phyloP scores from a whole-genome alignment of 441 rosid genomes.

The Cnidoscolus chayamansa region DNA sequence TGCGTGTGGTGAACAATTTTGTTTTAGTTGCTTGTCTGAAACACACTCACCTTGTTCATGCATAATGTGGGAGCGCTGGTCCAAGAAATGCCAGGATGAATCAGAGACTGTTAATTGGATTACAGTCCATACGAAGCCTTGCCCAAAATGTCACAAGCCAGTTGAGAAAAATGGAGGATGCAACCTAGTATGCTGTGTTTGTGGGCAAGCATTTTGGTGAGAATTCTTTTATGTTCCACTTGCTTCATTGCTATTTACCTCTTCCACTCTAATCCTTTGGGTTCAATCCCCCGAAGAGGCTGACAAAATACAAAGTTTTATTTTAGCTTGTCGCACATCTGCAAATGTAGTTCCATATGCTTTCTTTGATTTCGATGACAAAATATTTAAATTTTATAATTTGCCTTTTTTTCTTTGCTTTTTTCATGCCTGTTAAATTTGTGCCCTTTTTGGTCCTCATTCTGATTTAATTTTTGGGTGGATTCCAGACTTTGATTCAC shows the following conservation, averaged over 20 bases:
- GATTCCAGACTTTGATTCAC: not conserved
- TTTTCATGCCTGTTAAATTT: not conserved
- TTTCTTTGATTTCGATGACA: not conserved
- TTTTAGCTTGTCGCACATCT: not conserved
- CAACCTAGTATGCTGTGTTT: slow-evolving; percentile 64
- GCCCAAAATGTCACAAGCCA: slow-evolving; percentile 65
- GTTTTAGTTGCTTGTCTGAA: slow-evolving; percentile 64
- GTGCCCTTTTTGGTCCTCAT: not conserved
- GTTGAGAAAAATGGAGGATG: slow-evolving; percentile 86
- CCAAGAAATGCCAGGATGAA: slow-evolving; percentile 68
- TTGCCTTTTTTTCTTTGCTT: not conserved
- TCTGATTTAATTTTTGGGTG: not conserved
- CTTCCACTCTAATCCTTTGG: not conserved
- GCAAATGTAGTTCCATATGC: not conserved
- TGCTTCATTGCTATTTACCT: not conserved
- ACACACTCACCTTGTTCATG: slow-evolving; percentile 92
- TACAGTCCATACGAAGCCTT: slow-evolving; percentile 65
- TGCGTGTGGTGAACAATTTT: slow-evolving; percentile 68
- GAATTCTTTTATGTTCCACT: slow-evolving; percentile 18
- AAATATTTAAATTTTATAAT: not conserved
- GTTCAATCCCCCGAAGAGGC: not conserved
- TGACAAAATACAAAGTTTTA: too few relatives aligned
- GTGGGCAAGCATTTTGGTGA: slow-evolving; percentile 71
- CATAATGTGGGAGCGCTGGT: slow-evolving; percentile 82
- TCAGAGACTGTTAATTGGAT: slow-evolving; percentile 69